Evolutionary conservation across 2,329 filamentous ascomycete species (phyloP), one percentile per base, ranked within the genome.

Genomic region (Pseudogymnoascus sp.): DNA sequence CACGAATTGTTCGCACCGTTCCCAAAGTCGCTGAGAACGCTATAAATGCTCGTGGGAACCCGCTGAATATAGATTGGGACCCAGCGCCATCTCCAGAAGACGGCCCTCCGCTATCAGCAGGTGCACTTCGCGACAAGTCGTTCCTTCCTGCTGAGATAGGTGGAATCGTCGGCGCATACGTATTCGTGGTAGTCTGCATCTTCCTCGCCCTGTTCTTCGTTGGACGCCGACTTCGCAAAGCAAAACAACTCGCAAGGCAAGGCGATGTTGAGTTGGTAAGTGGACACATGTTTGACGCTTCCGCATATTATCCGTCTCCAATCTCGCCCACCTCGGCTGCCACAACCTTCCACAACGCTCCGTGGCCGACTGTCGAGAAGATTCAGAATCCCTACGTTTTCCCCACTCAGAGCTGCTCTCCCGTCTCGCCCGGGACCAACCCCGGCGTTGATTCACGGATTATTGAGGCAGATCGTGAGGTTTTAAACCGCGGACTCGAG

Each of bases 401-500:
- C 35, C 78, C 77, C 2, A 77, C 79, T 62, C 33, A 63, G 47
- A 61, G 68, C 67, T 7, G 65, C 66, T 38, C 61, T 41, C 22
- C 58, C 30, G 35, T 62, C 37, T 33, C 59, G 30, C 58, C 64
- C 30, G 41, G 83, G 61, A 76, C 83, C 67, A 85, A 90, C 63
- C 81, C 81, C 14, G 86, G 84, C 20, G 89, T 97, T 63, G 91
- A 97, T 72, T 86, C 88, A 63, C 81, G 81, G 63, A 82, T 96
- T 14, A 82, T 97, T 22, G 83, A 87, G 63, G 82, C 84, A 63
- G 90, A 96, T 74, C 85, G 83, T 71, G 80, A 82, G 70, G 87
- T 87, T 77, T 86, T 90, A 65, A 86, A 94, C 73, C 81, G 87
- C 66, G 89, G 96, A 72, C 86, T 97, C 74, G 92, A 96, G 73